These are phyloP conservation scores for Colletotrichum somersetense DNA, from an alignment of 2,329 filamentous ascomycete species.

Conservation along the genomic window DNA sequence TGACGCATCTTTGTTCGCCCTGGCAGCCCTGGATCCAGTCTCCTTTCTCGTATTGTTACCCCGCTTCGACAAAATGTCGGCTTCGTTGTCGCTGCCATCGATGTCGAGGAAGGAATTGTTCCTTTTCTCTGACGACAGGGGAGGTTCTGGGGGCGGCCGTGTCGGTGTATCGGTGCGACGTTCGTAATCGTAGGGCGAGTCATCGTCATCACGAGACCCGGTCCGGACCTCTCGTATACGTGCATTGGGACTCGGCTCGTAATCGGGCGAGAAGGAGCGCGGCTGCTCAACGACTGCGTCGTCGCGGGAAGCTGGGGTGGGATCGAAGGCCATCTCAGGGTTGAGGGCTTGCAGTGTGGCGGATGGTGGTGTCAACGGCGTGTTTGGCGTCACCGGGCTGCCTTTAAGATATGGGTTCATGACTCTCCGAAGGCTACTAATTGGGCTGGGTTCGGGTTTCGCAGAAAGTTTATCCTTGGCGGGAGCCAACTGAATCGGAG, in stretches of 20 bases:
- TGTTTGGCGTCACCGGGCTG: conserved; percentile 44
- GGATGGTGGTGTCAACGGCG: conserved; percentile 28
- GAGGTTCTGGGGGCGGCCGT: conserved; percentile 50
- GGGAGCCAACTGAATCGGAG: conserved; percentile 50
- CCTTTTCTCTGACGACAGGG: conserved; percentile 49
- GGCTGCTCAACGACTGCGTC: conserved; percentile 50
- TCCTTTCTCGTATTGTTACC: conserved; percentile 28
- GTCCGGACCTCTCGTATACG: conserved; percentile 75
- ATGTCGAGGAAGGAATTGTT: conserved; percentile 65
- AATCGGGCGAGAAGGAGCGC: conserved; percentile 80
- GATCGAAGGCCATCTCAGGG: conserved; percentile 30
- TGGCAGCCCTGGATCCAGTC: conserved; percentile 12
- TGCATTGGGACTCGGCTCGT: conserved; percentile 78
- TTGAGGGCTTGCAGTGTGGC: conserved; percentile 18
- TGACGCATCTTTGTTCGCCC: conserved; percentile 35
- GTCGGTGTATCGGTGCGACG: conserved; percentile 52
- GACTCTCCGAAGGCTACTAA: conserved; percentile 84
- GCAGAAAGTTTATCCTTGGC: conserved; percentile 49
- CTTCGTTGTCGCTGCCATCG: conserved; percentile 63
- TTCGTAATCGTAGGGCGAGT: conserved; percentile 22
- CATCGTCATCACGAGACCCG: conserved; percentile 51
- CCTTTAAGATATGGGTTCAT: conserved; percentile 84
- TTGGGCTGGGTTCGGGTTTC: conserved; percentile 68
- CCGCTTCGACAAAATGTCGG: conserved; percentile 48
- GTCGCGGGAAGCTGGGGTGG: conserved; percentile 11